phyloP scores from a whole-genome alignment of 2,329 filamentous ascomycete species.

The Neofusicoccum cordaticola region DNA sequence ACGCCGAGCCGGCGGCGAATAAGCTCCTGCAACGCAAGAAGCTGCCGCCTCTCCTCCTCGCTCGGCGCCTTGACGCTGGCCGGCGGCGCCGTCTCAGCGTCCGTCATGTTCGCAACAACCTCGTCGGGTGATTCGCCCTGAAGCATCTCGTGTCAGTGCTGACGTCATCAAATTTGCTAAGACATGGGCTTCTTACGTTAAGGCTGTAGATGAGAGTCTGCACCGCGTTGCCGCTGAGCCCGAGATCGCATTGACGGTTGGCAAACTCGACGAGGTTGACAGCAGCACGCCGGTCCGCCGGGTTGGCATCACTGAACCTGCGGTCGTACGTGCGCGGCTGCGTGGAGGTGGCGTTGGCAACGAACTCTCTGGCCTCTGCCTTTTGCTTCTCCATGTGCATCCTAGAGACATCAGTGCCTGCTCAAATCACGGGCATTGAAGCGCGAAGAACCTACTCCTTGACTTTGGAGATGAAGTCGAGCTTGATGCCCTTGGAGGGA shows the following conservation, averaged over 20 bases:
- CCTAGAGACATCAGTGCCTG: background rate
- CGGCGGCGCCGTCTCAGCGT: background rate
- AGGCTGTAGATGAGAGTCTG: constrained; percentile 57
- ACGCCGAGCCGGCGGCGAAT: constrained; percentile 17
- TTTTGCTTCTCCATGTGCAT: background rate
- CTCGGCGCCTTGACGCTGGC: background rate
- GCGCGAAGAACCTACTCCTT: constrained; percentile 38
- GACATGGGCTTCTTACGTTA: constrained; percentile 53
- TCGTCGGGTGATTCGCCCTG: constrained; percentile 39
- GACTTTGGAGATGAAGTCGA: constrained; percentile 62
- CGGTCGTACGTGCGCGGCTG: background rate
- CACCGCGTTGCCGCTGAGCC: constrained; percentile 46
- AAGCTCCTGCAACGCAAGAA: constrained; percentile 17
- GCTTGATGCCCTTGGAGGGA: constrained; percentile 46
- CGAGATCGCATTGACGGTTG: constrained; percentile 49
- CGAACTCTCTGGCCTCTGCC: constrained; percentile 18
- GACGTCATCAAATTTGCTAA: constrained; percentile 26
- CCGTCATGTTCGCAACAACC: constrained; percentile 24
- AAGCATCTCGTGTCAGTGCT: constrained; percentile 35
- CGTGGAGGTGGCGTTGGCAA: constrained; percentile 23
- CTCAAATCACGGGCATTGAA: background rate
- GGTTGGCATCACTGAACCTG: constrained; percentile 19
- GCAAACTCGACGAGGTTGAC: constrained; percentile 61
- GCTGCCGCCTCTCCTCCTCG: constrained; percentile 17
- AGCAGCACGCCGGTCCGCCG: constrained; percentile 65